Conservation (phyloP, 1,284 basidiomycete genomes). For the Rhodofomes roseus region DNA sequence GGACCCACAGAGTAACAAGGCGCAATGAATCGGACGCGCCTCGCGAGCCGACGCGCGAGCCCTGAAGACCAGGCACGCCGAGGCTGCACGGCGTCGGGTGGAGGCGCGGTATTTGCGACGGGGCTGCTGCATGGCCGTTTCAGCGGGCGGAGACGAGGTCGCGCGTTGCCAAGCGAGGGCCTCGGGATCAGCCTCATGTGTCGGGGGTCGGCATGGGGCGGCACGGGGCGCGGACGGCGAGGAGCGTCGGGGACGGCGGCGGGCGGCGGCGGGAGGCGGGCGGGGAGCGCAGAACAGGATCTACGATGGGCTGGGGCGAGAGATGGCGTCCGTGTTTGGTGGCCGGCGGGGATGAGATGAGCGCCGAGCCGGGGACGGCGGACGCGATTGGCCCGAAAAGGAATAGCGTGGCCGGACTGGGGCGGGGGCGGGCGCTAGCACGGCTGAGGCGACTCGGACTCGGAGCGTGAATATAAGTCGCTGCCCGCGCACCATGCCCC, state of each 20-base stretch:
- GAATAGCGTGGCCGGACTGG: not conserved
- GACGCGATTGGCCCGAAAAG: not conserved
- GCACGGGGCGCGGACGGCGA: not conserved
- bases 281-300: not conserved
- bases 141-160: not conserved
- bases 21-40: not conserved
- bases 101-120: not conserved
- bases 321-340: not conserved
- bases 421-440: not conserved
- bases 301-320: not conserved
- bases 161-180: not conserved
- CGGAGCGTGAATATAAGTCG: not conserved
- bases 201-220: not conserved
- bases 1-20: not conserved
- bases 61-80: no score
- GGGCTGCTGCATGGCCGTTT: not conserved
- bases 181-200: not conserved
- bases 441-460: not conserved
- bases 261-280: not conserved
- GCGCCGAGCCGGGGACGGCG: not conserved
- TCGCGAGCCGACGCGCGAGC: not conserved
- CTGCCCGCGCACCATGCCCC: not conserved
- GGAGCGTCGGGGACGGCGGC: not conserved
- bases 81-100: not conserved
- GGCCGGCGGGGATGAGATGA: not conserved